phyloP scores from a whole-genome alignment of 306 rosid genomes.

The Sicyos baderoa region DNA sequence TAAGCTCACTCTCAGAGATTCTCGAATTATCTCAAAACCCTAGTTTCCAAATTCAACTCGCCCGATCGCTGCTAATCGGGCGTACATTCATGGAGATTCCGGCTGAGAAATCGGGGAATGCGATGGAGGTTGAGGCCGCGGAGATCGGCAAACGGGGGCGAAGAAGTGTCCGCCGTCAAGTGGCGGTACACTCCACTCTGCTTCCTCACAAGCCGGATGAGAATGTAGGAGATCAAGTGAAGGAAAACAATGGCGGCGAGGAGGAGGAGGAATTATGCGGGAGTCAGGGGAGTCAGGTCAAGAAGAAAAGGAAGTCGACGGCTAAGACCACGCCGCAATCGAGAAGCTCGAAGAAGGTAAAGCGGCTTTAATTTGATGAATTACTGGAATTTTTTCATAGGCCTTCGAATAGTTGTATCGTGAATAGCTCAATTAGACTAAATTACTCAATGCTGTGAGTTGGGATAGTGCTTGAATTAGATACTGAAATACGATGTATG shows the following conservation, averaged over 20 bases:
- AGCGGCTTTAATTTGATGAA: background rate
- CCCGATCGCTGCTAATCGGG: background rate
- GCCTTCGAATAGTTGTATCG: background rate
- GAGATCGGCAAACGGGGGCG: conserved; percentile 20
- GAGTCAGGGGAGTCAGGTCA: conserved; percentile 30
- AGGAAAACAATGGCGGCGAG: conserved; percentile 22
- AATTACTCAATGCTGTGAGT: background rate
- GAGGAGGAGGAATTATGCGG: conserved; percentile 46
- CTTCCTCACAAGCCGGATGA: conserved; percentile 45
- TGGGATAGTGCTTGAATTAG: background rate
- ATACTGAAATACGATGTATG: conserved; percentile 1
- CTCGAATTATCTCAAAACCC: conserved; percentile 23
- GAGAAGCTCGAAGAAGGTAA: conserved; percentile 43
- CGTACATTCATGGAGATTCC: conserved; percentile 24
- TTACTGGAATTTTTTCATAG: background rate
- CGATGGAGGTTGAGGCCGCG: conserved; percentile 18
- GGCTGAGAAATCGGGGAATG: conserved; percentile 15
- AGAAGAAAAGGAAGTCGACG: conserved; percentile 40
- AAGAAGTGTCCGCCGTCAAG: conserved; percentile 29
- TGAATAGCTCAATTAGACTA: background rate
- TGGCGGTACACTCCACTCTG: conserved; percentile 57
- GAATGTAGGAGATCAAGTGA: conserved; percentile 25
- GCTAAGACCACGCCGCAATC: conserved; percentile 32
- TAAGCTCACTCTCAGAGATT: conserved; percentile 7
- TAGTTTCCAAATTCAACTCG: background rate